phyloP scores from a whole-genome alignment of 352 stramenopile species.

The Globisporangium splendens region DNA sequence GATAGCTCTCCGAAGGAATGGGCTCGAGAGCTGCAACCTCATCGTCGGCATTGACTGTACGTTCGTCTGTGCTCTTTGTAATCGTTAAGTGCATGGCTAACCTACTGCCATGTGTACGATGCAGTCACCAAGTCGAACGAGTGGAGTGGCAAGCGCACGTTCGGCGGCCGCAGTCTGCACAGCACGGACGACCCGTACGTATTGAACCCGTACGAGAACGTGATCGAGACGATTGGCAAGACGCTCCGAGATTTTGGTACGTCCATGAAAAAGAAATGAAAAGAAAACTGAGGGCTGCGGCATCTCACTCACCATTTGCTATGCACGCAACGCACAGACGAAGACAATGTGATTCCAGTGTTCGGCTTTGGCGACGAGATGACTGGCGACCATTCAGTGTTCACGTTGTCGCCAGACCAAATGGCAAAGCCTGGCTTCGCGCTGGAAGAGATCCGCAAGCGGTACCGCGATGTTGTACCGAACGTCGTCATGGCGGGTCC shows the following conservation, averaged over 20 bases:
- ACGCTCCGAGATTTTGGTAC: constrained; percentile 73
- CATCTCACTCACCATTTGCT: neutral
- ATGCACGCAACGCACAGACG: constrained; percentile 34
- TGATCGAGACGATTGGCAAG: constrained; percentile 77
- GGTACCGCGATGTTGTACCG: constrained; percentile 68
- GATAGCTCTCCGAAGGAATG: constrained; percentile 58
- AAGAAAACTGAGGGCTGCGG: neutral
- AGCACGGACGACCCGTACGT: constrained; percentile 41
- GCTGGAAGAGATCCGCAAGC: constrained; percentile 57
- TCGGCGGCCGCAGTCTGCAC: constrained; percentile 65
- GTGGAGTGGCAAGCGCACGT: constrained; percentile 85
- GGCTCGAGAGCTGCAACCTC: constrained; percentile 83
- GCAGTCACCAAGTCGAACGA: constrained; percentile 88
- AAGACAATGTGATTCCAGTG: constrained; percentile 82
- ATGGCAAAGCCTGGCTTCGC: constrained; percentile 41
- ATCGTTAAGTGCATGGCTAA: neutral
- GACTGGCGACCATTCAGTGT: constrained; percentile 75
- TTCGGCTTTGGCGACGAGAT: constrained; percentile 84
- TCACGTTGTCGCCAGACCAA: constrained; percentile 49
- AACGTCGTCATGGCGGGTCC: constrained; percentile 78
- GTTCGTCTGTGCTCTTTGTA: constrained; percentile 13
- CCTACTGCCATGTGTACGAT: neutral
- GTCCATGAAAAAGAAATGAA: constrained; percentile 6
- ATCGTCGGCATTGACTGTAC: constrained; percentile 85
- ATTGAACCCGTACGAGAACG: constrained; percentile 80